These are phyloP conservation scores for Melastoma malabathricum DNA, from an alignment of 345 rosid species.

Conservation along the genomic window DNA sequence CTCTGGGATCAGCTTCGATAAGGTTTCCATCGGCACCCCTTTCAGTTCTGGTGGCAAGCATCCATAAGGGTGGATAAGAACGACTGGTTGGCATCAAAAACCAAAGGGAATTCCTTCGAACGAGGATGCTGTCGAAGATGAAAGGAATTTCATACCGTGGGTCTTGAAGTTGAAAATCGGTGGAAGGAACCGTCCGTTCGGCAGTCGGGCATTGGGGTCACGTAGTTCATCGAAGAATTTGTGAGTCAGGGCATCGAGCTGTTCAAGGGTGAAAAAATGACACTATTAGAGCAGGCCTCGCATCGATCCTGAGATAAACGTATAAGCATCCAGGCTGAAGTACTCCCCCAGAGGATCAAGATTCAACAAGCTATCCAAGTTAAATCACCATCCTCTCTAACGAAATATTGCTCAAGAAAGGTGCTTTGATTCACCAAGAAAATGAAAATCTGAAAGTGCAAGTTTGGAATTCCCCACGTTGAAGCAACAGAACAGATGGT, in stretches of 20 bases:
- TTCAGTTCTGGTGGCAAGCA: slow-evolving; percentile 47
- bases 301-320: no score
- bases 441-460: no score
- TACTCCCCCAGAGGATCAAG: no score
- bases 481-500: no score
- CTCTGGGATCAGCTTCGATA: slow-evolving; percentile 65
- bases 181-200: slow-evolving; percentile 83
- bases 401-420: no score
- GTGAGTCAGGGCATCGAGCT: slow-evolving; percentile 83
- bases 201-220: slow-evolving; percentile 62
- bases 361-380: no score
- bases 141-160: slow-evolving; percentile 36
- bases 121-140: neutral
- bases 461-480: no score
- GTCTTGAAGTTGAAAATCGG: slow-evolving; percentile 91
- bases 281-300: neutral
- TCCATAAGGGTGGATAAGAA: neutral
- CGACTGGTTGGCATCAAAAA: neutral
- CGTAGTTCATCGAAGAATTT: slow-evolving; percentile 93
- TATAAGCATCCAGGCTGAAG: no score
- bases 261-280: slow-evolving; percentile 3
- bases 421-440: no score
- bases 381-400: no score
- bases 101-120: neutral
- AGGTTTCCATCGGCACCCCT: slow-evolving; percentile 59